These are phyloP conservation scores for Sclerotinia trifoliorum DNA, from an alignment of 2,329 filamentous ascomycete genomes.

Conservation along the genomic window DNA sequence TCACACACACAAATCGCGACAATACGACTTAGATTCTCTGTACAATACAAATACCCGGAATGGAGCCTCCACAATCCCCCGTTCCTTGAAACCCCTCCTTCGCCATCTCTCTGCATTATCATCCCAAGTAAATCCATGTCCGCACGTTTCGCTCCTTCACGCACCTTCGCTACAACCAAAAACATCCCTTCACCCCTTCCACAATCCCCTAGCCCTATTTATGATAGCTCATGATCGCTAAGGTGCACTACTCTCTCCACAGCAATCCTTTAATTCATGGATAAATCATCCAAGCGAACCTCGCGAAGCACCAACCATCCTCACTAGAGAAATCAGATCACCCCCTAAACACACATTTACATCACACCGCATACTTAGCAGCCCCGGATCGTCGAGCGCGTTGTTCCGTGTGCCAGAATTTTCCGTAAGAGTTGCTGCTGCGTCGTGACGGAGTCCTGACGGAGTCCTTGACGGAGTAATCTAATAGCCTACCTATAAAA, in stretches of 20 bases:
- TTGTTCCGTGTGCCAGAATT: background rate
- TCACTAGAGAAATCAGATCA: background rate
- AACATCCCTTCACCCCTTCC: background rate
- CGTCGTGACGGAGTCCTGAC: background rate
- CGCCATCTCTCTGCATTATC: slow-evolving; percentile 8
- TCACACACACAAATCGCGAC: background rate
- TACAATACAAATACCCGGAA: background rate
- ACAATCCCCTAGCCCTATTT: background rate
- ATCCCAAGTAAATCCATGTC: slow-evolving; percentile 5
- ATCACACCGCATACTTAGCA: slow-evolving; percentile 18
- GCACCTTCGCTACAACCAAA: background rate
- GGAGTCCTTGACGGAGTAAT: background rate
- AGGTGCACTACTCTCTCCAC: background rate
- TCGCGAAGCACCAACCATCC: background rate
- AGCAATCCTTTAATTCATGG: slow-evolving; percentile 4
- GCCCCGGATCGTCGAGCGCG: slow-evolving; percentile 13
- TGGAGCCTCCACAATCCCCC: background rate
- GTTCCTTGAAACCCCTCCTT: no score
- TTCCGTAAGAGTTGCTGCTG: background rate
- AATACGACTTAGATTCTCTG: background rate
- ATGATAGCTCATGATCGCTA: background rate
- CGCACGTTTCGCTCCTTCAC: slow-evolving; percentile 9
- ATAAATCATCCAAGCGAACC: background rate
- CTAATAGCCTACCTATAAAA: background rate
- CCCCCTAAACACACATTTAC: slow-evolving; percentile 4